Base-by-base conservation (phyloP, 768 basidiomycete species). In the Tricholoma bakamatsutake region DNA sequence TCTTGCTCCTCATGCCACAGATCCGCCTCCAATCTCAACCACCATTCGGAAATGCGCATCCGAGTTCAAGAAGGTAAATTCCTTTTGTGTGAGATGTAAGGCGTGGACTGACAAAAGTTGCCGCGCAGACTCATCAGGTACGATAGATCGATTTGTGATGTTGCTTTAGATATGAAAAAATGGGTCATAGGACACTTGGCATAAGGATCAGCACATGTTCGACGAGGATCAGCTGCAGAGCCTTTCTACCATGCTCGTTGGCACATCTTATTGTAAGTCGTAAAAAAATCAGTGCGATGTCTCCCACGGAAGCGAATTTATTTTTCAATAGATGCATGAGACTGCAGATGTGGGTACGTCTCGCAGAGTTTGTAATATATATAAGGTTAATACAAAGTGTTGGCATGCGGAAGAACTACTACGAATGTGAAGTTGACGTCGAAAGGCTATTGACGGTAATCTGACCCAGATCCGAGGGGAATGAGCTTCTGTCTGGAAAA, bases 181-280 rank as follows among this genome's bases (percentile, higher is more conserved):
- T 35, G 31, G 53, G 59, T 64, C 62, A 59, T 67, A 93, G 85
- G 93, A 95, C 66, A 92, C 90, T 34, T 93, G 91, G 91, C 89
- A 90, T 64, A 90, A 88, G 64, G 93, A 96, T 70, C 90, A 93
- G 65, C 77, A 82, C 50, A 77, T 80, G 52, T 95, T 96, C 68
- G 84, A 91, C 64, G 93, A 96, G 70, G 93, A 95, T 64, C 93
- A 94, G 64, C 69, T 94, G 49, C 87, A 90, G 67, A 88, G 83
- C 61, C 79, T 96, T 61, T 90, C 90, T 24, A 85, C 87, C 37
- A 93, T 94, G 83, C 76, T 95, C 35, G 89, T 91, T 28, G 93
- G 93, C 43, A 95, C 90, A 48, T 93, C 89, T 13, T 92, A 92
- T 66, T 91, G 88, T 89, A 66, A 74, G 85, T 74, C 43, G 30